A percentile compares a stretch with the other conserved stretches of the same genome.
phyloP scores from a whole-genome alignment of 352 stramenopile species.

The Phytophthora sp. region DNA sequence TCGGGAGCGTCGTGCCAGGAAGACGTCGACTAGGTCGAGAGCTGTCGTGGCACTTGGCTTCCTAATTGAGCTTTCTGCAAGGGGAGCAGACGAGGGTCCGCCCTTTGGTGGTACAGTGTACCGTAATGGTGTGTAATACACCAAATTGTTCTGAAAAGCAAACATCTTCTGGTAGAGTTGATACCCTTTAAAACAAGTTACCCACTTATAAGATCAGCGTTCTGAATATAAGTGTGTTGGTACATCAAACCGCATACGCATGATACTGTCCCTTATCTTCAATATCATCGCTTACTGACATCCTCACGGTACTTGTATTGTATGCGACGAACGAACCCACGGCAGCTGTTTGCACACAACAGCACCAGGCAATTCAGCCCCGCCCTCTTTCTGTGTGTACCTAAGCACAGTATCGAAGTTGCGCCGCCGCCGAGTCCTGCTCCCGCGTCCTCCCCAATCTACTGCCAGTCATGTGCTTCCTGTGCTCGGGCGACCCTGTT shows the following conservation, averaged over 20 bases:
- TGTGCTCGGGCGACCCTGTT: slow-evolving; percentile 75
- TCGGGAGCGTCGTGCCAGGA: not conserved
- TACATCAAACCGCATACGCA: no score
- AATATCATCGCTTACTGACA: no score
- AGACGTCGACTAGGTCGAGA: slow-evolving; percentile 14
- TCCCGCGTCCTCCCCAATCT: no score
- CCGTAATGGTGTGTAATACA: not conserved
- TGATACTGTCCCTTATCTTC: no score
- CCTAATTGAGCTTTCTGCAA: slow-evolving; percentile 26
- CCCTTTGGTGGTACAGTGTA: slow-evolving; percentile 28
- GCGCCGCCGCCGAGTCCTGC: slow-evolving; percentile 1
- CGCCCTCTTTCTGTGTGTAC: no score
- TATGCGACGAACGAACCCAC: slow-evolving; percentile 15
- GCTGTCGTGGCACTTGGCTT: slow-evolving; percentile 15
- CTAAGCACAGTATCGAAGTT: slow-evolving; percentile 22
- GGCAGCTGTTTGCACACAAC: slow-evolving; percentile 9
- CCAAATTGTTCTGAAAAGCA: no score
- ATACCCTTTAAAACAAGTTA: no score
- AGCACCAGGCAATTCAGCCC: no score
- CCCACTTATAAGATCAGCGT: no score
- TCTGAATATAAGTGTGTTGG: no score
- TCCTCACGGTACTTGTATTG: no score
- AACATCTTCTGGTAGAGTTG: no score
- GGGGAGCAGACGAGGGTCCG: slow-evolving; percentile 26
- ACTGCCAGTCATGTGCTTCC: slow-evolving; percentile 60